Evolutionary conservation across 164 flowering plant species (phyloP).

Genomic region (Warburgia ugandensis): DNA sequence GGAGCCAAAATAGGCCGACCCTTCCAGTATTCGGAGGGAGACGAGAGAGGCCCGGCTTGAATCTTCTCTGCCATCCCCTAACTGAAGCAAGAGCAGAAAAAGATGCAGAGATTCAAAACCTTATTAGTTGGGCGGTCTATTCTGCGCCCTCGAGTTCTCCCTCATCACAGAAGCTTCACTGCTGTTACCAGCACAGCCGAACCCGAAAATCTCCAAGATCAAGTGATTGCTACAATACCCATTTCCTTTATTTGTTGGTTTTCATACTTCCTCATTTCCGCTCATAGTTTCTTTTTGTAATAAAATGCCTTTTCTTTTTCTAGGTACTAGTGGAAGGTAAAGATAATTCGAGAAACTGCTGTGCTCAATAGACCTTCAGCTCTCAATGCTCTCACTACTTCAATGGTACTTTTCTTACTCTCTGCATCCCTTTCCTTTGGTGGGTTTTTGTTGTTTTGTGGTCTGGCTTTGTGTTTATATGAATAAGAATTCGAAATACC

Average conservation of each 20-base stretch:
- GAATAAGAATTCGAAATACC: no score
- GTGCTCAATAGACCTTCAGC: slow-evolving; percentile 68
- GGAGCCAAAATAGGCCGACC: no score
- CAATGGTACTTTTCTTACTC: slow-evolving; percentile 43
- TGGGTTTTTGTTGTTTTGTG: neutral
- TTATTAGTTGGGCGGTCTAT: slow-evolving; percentile 22
- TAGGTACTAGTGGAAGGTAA: slow-evolving; percentile 87
- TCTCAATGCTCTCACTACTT: slow-evolving; percentile 67
- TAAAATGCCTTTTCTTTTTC: slow-evolving; percentile 8
- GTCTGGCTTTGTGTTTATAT: no score
- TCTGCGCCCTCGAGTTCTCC: slow-evolving; percentile 17
- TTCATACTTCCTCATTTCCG: no score
- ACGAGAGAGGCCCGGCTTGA: no score
- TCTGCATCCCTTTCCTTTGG: neutral
- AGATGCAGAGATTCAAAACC: slow-evolving; percentile 39
- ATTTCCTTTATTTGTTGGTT: neutral
- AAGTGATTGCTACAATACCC: slow-evolving; percentile 24
- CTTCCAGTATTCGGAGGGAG: no score
- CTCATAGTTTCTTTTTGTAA: neutral
- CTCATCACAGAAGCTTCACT: slow-evolving; percentile 31
- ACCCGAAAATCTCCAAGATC: slow-evolving; percentile 33
- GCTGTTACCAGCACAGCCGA: slow-evolving; percentile 41
- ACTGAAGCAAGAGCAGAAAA: slow-evolving; percentile 7
- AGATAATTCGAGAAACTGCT: slow-evolving; percentile 66
- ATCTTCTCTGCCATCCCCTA: no score